Evolutionary conservation across 352 stramenopile genomes (phyloP).

Genomic region (Globisporangium canariense): DNA sequence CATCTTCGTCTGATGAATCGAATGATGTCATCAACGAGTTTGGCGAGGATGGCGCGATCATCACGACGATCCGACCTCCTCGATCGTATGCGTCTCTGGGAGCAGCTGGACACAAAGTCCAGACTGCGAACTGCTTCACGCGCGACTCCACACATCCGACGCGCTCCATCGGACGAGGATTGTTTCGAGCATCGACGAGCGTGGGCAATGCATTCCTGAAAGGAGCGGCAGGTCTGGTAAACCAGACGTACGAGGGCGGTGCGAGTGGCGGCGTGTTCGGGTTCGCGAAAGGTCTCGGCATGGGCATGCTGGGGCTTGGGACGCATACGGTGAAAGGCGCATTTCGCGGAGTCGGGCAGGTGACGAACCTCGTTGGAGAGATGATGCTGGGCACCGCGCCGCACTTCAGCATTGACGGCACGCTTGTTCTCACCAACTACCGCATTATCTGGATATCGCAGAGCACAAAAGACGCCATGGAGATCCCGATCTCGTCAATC

Average conservation of each 20-base stretch:
- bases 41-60: conserved; percentile 30
- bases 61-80: conserved; percentile 28
- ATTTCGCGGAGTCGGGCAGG: conserved; percentile 80
- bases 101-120: conserved; percentile 81
- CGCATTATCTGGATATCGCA: conserved; percentile 84
- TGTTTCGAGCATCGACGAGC: conserved; percentile 84
- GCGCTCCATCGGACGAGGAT: conserved; percentile 67
- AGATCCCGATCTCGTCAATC: conserved; percentile 80
- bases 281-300: conserved; percentile 83
- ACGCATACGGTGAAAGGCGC: conserved; percentile 86
- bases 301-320: conserved; percentile 82
- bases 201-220: conserved; percentile 84
- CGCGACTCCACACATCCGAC: conserved; percentile 78
- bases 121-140: conserved; percentile 84
- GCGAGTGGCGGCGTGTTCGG: conserved; percentile 83
- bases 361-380: conserved; percentile 84
- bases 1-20: conserved; percentile 46
- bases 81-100: conserved; percentile 78
- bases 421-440: conserved; percentile 80
- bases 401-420: conserved; percentile 87
- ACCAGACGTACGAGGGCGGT: conserved; percentile 84
- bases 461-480: conserved; percentile 73
- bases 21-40: conserved; percentile 30
- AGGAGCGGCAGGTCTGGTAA: conserved; percentile 73
- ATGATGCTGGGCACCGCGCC: conserved; percentile 82